phyloP scores from a whole-genome alignment of 495 filamentous ascomycete species.

The Talaromyces stipitatus region DNA sequence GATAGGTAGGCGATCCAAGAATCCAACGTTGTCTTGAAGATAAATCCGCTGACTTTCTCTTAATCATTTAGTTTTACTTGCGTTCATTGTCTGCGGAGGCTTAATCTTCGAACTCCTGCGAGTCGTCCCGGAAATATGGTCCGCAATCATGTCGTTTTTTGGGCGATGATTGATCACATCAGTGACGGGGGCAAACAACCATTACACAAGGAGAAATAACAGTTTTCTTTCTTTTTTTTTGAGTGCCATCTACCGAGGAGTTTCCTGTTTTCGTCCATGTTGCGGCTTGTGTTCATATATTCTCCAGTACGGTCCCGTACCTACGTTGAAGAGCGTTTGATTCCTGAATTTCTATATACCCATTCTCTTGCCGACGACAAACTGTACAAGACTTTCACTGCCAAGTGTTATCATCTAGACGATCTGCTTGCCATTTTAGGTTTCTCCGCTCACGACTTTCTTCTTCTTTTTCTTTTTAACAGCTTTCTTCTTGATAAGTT shows the following conservation, averaged over 20 bases:
- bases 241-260: not conserved
- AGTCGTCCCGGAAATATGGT: constrained; percentile 54
- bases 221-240: not conserved
- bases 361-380: not conserved
- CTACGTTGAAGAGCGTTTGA: not conserved
- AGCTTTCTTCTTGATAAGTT: constrained; percentile 71
- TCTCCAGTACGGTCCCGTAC: too few species aligned
- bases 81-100: constrained; percentile 78
- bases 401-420: not conserved
- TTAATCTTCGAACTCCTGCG: constrained; percentile 75
- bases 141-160: constrained; percentile 21
- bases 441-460: constrained; percentile 4
- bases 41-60: not conserved
- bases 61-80: constrained; percentile 53
- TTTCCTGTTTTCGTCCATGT: not conserved
- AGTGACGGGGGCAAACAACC: not conserved
- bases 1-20: constrained; percentile 58
- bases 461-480: constrained; percentile 41
- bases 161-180: constrained; percentile 7
- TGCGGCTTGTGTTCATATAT: not conserved
- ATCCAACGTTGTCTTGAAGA: not conserved
- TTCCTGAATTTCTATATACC: constrained; percentile 1
- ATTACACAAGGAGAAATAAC: not conserved
- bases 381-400: constrained; percentile 1
- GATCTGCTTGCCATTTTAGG: not conserved